A percentile compares a stretch with the other conserved stretches of the same genome.
These are phyloP conservation scores for Petunia secreta DNA, from an alignment of 257 asterid species.

Conservation along the genomic window DNA sequence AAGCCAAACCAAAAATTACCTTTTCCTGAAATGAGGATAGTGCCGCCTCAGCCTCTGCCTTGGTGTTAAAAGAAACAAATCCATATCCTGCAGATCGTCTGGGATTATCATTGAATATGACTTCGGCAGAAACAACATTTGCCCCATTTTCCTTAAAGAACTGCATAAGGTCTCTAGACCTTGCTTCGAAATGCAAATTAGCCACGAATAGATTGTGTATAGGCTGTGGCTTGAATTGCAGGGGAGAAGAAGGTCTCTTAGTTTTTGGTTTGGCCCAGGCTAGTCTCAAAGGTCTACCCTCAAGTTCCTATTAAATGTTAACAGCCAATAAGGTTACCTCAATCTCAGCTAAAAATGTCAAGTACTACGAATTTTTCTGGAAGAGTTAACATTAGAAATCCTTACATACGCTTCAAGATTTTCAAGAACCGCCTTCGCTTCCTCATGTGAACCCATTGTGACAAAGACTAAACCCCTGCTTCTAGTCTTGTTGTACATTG, in stretches of 20 bases:
- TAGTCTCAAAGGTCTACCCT: slow-evolving; percentile 76
- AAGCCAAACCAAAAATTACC: slow-evolving; percentile 45
- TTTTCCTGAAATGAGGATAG: slow-evolving; percentile 66
- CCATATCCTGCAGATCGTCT: slow-evolving; percentile 87
- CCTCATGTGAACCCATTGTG: slow-evolving; percentile 85
- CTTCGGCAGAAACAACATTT: slow-evolving; percentile 81
- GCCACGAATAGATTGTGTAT: slow-evolving; percentile 79
- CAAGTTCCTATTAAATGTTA: slow-evolving; percentile 55
- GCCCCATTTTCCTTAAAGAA: slow-evolving; percentile 65
- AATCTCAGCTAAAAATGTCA: background rate
- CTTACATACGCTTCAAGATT: slow-evolving; percentile 69
- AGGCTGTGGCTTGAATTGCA: slow-evolving; percentile 53
- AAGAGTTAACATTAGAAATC: slow-evolving; percentile 19
- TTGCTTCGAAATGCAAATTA: slow-evolving; percentile 69
- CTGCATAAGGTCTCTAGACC: slow-evolving; percentile 73
- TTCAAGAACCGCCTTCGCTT: slow-evolving; percentile 70
- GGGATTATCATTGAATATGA: slow-evolving; percentile 66
- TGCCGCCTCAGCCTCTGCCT: slow-evolving; percentile 80
- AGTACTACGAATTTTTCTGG: background rate
- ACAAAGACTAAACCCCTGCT: slow-evolving; percentile 91
- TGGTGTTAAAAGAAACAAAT: slow-evolving; percentile 76
- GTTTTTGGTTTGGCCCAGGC: slow-evolving; percentile 81
- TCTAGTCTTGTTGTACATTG: slow-evolving; percentile 79
- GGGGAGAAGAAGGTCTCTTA: slow-evolving; percentile 44
- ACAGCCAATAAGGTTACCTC: background rate